Base-by-base conservation (phyloP, 148 eudicot genomes). In the Polygonum maritimum region DNA sequence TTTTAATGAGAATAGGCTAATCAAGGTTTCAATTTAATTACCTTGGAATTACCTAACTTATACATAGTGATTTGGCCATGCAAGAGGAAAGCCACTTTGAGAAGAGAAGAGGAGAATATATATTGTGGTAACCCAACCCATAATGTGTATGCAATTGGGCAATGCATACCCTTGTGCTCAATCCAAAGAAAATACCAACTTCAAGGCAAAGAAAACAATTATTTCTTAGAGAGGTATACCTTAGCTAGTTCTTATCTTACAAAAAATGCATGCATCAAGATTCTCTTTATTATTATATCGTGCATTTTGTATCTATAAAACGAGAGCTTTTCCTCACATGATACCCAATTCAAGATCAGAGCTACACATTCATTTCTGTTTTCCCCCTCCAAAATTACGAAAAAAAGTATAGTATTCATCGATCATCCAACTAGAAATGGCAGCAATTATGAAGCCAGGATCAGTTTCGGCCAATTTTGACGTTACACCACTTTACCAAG, bases 401-500 rank as follows among this genome's bases (percentile, higher is more conserved):
- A 9, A 57, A 57, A 1, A 19, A 55, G 2, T 9, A 57, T 7
- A 44, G 1, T 44, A 26, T 26, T 26, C 4, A 39, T 39, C 41
- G 41, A 39, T 2, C 41, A 39, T 39, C 22, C 62, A 19, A 39
- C 3, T 55, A 18, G 31, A 7, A 4, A 55, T 55, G 62, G 22
- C 62, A 21, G 7, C 63, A 21, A 57, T 9, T 21, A 57, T 9
- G 41, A 65, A 65, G 41, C 41, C 41, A 9, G 33, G 47, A 44
- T 44, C 33, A 65, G 41, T 36, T 65, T 65, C 71, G 41, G 4
- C 44, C 71, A 65, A 44, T 44, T 1, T 36, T 15, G 16, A 36
- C 14, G 71, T 14, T 35, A 2, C 74, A 14, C 58, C 80, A 11
- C 16, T 79, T 69, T 80, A 78, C 41, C 36, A 65, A n/a, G 82